A percentile compares a stretch with the other conserved stretches of the same genome.
phyloP scores from a whole-genome alignment of 139 green algal species.

The Medakamo hakoo region DNA sequence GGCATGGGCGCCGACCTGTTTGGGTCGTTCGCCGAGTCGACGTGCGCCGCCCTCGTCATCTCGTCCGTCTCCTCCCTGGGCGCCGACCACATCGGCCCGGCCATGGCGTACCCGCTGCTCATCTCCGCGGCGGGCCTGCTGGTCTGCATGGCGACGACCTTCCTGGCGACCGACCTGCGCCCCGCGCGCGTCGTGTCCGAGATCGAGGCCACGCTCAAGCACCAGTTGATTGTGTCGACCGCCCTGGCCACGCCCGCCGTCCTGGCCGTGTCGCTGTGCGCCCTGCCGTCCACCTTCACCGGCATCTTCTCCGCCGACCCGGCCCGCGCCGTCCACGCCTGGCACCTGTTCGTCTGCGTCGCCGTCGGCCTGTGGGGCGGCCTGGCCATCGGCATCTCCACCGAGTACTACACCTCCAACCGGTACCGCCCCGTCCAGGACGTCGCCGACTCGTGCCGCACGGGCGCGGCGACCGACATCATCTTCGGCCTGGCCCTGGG shows the following conservation, averaged over 20 bases:
- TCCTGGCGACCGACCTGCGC: constrained; percentile 78
- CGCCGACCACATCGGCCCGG: constrained; percentile 40
- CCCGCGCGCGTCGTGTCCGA: constrained; percentile 48
- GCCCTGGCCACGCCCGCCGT: constrained; percentile 69
- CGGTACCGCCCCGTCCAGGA: constrained; percentile 56
- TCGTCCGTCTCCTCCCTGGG: constrained; percentile 59
- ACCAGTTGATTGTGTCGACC: constrained; percentile 82
- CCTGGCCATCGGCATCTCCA: constrained; percentile 87
- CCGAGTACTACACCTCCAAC: constrained; percentile 98
- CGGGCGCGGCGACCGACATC: constrained; percentile 90
- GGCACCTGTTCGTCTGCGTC: constrained; percentile 90
- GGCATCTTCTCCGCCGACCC: constrained; percentile 40
- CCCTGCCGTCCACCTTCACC: constrained; percentile 46
- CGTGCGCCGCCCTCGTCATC: constrained; percentile 86
- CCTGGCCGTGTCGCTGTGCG: constrained; percentile 13
- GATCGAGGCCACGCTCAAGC: constrained; percentile 85
- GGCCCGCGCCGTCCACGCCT: constrained; percentile 56
- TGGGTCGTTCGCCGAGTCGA: constrained; percentile 90
- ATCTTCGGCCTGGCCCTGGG: constrained; percentile 96
- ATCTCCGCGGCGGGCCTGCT: constrained; percentile 68
- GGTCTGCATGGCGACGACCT: constrained; percentile 73
- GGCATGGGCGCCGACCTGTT: constrained; percentile 98
- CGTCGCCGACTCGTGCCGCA: constrained; percentile 86
- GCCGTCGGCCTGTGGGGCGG: constrained; percentile 81
- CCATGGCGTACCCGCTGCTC: constrained; percentile 71